Percentiles rank a stretch among this genome's conserved stretches.
Evolutionary conservation across 352 stramenopile species (phyloP).

Genomic region (Pythium chondricola): DNA sequence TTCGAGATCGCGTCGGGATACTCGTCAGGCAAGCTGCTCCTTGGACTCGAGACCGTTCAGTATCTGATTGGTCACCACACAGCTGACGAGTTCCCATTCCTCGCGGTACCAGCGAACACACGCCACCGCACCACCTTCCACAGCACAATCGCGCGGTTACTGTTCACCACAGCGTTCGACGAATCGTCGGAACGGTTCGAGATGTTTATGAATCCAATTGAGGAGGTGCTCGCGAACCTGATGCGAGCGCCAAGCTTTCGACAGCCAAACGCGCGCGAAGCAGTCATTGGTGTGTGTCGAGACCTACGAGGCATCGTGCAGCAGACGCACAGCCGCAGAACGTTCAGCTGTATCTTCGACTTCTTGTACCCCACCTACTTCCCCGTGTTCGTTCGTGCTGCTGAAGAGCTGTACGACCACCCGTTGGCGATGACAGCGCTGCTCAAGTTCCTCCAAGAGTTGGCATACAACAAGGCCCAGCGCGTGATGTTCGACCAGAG

Average conservation of each 20-base stretch:
- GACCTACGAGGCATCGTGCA: constrained; percentile 95
- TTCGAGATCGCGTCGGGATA: constrained; percentile 97
- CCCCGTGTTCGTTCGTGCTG: constrained; percentile 91
- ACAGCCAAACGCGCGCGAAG: constrained; percentile 71
- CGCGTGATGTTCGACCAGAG: constrained; percentile 98
- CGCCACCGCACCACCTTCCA: constrained; percentile 97
- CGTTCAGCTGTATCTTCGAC: constrained; percentile 97
- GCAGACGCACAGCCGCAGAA: constrained; percentile 94
- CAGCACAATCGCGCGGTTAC: constrained; percentile 92
- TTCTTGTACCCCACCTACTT: constrained; percentile 96
- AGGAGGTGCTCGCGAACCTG: constrained; percentile 77
- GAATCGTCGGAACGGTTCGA: constrained; percentile 93
- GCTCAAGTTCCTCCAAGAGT: constrained; percentile 96
- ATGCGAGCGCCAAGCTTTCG: constrained; percentile 74
- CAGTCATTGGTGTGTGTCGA: constrained; percentile 94
- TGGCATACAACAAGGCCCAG: constrained; percentile 94
- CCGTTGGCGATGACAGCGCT: constrained; percentile 94
- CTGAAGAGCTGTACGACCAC: constrained; percentile 92
- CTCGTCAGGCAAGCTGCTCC: constrained; percentile 94
- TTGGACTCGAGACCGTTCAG: constrained; percentile 96
- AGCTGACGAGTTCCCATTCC: constrained; percentile 96
- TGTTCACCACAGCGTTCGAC: constrained; percentile 95
- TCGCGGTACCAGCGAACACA: constrained; percentile 90
- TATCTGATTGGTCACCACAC: constrained; percentile 97
- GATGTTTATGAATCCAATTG: constrained; percentile 93